Evolutionary conservation across 768 basidiomycete genomes (phyloP).

Genomic region (Pulveroboletus sp.): DNA sequence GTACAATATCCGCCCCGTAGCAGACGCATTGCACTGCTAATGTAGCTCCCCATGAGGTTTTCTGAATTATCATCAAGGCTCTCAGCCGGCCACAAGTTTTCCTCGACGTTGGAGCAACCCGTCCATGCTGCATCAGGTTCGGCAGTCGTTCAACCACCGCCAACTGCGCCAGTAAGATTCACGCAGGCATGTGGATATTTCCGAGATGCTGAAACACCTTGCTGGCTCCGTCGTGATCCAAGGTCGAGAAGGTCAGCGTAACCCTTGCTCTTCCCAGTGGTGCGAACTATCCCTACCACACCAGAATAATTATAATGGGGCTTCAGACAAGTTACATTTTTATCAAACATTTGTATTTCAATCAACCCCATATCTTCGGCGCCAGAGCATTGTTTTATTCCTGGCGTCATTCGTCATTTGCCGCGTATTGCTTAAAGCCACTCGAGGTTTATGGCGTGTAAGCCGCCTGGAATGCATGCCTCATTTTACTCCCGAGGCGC

Average conservation of each 20-base stretch:
- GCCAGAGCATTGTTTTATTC: slow-evolving; percentile 23
- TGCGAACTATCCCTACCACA: neutral
- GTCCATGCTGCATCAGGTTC: slow-evolving; percentile 5
- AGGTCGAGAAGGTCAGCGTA: neutral
- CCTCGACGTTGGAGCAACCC: slow-evolving; percentile 14
- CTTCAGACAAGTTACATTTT: neutral
- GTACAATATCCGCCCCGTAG: slow-evolving; percentile 29
- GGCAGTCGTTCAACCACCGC: slow-evolving; percentile 3
- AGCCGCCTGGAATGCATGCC: slow-evolving; percentile 24
- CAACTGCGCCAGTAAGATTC: slow-evolving; percentile 1
- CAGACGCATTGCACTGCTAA: slow-evolving; percentile 11
- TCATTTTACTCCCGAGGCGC: slow-evolving; percentile 14
- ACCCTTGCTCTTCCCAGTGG: neutral
- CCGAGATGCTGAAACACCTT: neutral
- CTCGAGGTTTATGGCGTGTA: slow-evolving; percentile 19
- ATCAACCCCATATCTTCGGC: neutral
- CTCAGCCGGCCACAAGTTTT: slow-evolving; percentile 26
- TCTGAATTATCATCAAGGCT: slow-evolving; percentile 10
- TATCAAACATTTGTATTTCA: slow-evolving; percentile 9
- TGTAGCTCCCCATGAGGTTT: slow-evolving; percentile 16
- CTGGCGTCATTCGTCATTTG: slow-evolving; percentile 15
- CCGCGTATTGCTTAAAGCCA: slow-evolving; percentile 14
- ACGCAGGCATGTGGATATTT: neutral
- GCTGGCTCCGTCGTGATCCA: slow-evolving; percentile 8
- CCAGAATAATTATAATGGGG: slow-evolving; percentile 4